These are phyloP conservation scores for Citrus unshiu DNA, from an alignment of 345 rosid species.

Conservation along the genomic window DNA sequence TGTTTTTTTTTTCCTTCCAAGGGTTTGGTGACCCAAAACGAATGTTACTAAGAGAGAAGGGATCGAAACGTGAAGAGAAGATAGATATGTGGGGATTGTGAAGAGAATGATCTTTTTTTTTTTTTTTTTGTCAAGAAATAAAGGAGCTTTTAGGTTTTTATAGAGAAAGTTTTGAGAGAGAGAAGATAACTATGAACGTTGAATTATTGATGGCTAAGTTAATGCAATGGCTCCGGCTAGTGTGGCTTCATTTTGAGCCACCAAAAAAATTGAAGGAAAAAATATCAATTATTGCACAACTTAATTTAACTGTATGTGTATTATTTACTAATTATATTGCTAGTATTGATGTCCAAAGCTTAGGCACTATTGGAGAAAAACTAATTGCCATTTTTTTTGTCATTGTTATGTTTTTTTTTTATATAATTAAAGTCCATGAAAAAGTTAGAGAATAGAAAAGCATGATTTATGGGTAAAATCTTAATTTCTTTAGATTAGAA, in stretches of 20 bases:
- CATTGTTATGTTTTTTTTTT: background rate
- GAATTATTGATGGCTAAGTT: conserved; percentile 19
- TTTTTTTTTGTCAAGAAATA: background rate
- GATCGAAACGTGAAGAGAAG: conserved; percentile 22
- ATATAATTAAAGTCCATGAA: too few species aligned
- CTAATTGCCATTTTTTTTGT: background rate
- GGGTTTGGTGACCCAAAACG: conserved; percentile 24
- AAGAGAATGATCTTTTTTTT: conserved; percentile 10
- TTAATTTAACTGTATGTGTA: too few species aligned
- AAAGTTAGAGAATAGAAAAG: too few species aligned
- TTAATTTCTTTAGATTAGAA: too few species aligned
- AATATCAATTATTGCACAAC: too few species aligned
- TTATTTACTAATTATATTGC: background rate
- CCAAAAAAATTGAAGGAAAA: background rate
- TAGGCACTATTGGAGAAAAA: background rate
- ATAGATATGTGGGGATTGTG: conserved; percentile 17
- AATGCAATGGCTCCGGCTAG: conserved; percentile 32
- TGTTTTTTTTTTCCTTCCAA: background rate
- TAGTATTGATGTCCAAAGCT: background rate
- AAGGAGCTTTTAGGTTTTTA: conserved; percentile 26
- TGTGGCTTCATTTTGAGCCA: conserved; percentile 33
- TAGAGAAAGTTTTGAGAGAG: conserved; percentile 8
- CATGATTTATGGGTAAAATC: too few species aligned
- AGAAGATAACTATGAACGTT: background rate
- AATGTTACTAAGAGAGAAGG: conserved; percentile 46